Evolutionary conservation across 2,329 filamentous ascomycete genomes (phyloP), one percentile per base, ranked within the genome.

Genomic region (Akanthomyces muscarius): DNA sequence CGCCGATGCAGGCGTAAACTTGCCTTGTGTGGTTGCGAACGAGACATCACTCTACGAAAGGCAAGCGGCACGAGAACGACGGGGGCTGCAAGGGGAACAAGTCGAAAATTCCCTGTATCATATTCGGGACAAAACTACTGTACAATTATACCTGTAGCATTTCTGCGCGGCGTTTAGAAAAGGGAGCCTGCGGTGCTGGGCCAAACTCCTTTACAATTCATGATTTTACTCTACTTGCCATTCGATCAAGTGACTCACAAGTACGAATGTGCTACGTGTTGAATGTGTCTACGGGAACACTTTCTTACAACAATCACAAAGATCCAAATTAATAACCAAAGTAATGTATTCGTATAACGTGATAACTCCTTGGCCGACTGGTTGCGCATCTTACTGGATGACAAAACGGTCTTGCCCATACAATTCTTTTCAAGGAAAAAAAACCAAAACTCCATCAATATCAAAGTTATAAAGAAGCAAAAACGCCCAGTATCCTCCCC

Each of bases 1-100:
- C 95, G 61, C 94, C 95, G 25, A 83, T 84, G 78, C 82, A 86
- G 70, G 83, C 80, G 44, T 86, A 78, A 69, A 1, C n/a, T 11
- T 36, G 14, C 28, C 28, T 30, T 30, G 28, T 4, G 6, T 30
- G 28, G 28, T 30, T 30, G 28, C 28, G 28, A 6, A 6, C 1
- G 28, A 30, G 28, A 6, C 51, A 36, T 36, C 4, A 4, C 11
- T 36, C 21, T 21, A 21, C 21, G 21, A 21, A 21, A 21, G 21
- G 21, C 21, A 21, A 21, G 21, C 21, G 21, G 21, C 21, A 21
- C 21, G 21, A 21, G 21, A 21, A 21, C 21, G 21, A 21, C 21
- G 1, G 21, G 21, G 21, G 21, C 21, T 21, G 21, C 21, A 8
- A 2, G n/a, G 28, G 28, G 48, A 14, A 51, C 38, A 36, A 41